These are phyloP conservation scores for Camelina neglecta DNA, from an alignment of 345 rosid species.

Conservation along the genomic window DNA sequence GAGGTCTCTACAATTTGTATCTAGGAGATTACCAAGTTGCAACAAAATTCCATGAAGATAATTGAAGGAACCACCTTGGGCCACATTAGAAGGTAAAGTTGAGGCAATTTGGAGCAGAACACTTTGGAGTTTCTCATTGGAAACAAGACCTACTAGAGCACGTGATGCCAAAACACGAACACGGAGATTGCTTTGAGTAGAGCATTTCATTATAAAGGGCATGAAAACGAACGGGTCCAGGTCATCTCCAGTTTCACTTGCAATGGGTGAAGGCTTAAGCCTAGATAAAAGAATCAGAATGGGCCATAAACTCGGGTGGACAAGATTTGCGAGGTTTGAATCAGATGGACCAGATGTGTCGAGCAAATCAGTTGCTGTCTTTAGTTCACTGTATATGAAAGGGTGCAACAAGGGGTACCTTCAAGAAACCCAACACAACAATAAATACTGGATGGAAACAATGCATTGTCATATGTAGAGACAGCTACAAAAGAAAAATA, in stretches of 20 bases:
- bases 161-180: constrained; percentile 92
- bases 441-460: constrained; percentile 27
- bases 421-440: constrained; percentile 43
- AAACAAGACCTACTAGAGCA: constrained; percentile 88
- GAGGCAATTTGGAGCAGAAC: constrained; percentile 69
- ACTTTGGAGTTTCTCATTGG: constrained; percentile 80
- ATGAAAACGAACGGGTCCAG: constrained; percentile 92
- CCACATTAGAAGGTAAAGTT: constrained; percentile 59
- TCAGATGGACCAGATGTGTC: constrained; percentile 56
- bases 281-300: constrained; percentile 88
- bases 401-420: constrained; percentile 93
- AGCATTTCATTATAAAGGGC: constrained; percentile 92
- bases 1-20: constrained; percentile 81
- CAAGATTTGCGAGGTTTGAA: constrained; percentile 68
- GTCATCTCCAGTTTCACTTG: constrained; percentile 85
- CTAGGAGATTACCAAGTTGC: constrained; percentile 80
- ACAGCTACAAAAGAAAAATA: not conserved
- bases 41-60: constrained; percentile 81
- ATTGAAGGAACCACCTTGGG: constrained; percentile 55
- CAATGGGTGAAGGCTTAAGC: constrained; percentile 91
- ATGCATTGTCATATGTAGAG: not conserved
- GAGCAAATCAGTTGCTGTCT: constrained; percentile 75
- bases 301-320: constrained; percentile 97
- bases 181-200: constrained; percentile 83
- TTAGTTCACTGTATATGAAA: constrained; percentile 72